Evolutionary conservation across 2,329 filamentous ascomycete genomes (phyloP).

Genomic region (Trichoderma arundinaceum): DNA sequence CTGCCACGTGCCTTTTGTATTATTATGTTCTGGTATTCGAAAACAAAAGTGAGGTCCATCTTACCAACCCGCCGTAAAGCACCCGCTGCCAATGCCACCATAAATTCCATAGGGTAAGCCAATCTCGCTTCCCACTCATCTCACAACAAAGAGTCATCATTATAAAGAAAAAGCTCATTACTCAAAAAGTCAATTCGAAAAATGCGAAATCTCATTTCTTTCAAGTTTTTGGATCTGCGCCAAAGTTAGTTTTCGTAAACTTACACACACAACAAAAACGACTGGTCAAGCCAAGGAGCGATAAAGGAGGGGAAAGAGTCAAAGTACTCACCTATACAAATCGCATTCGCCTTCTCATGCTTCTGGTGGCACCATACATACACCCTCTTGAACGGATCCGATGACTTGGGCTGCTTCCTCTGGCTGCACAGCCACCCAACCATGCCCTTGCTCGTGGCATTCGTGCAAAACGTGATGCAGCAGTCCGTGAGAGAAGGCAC

Average conservation of each 20-base stretch:
- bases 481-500: constrained; percentile 35
- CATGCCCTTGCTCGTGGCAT: constrained; percentile 34
- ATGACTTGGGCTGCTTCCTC: constrained; percentile 32
- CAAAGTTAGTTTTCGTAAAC: neutral
- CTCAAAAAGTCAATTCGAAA: neutral
- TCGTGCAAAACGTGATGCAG: constrained; percentile 38
- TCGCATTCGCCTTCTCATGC: constrained; percentile 30
- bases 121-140: neutral
- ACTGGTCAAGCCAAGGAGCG: no score
- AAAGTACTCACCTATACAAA: constrained; percentile 16
- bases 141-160: neutral
- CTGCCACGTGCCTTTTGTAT: neutral
- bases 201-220: neutral
- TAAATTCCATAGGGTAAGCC: neutral
- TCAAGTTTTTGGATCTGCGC: constrained; percentile 8
- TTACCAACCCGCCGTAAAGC: neutral
- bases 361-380: constrained; percentile 39
- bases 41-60: neutral
- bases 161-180: neutral
- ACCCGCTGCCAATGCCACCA: neutral
- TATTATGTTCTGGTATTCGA: neutral
- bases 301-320: no score
- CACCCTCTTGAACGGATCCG: constrained; percentile 36
- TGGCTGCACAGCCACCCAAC: constrained; percentile 39
- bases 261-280: neutral